Evolutionary conservation across 768 basidiomycete genomes (phyloP).

Genomic region (Calocybe indica): DNA sequence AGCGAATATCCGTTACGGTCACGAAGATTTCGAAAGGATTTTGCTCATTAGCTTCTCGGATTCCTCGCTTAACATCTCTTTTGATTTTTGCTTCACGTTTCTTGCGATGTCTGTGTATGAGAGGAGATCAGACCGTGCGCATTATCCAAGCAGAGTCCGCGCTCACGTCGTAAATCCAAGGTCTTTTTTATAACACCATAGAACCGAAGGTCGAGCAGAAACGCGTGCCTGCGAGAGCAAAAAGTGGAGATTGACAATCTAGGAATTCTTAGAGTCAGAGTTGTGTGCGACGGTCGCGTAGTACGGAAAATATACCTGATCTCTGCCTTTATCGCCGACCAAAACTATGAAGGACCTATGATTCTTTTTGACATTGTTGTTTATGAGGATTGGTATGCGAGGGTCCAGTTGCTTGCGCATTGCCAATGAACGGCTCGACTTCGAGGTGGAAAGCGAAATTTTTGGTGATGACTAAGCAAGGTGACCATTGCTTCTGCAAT

Average conservation of each 20-base stretch:
- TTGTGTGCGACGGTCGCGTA: neutral
- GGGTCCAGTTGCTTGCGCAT: conserved; percentile 92
- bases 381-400: conserved; percentile 87
- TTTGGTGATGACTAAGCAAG: too few relatives aligned
- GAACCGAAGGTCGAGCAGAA: conserved; percentile 82
- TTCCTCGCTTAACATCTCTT: conserved; percentile 89
- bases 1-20: conserved; percentile 97
- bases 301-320: conserved; percentile 57
- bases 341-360: conserved; percentile 94
- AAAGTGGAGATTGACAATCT: conserved; percentile 95
- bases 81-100: conserved; percentile 97
- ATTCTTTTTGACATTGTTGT: conserved; percentile 89
- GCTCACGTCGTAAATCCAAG: conserved; percentile 89
- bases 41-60: conserved; percentile 91
- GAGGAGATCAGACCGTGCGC: neutral
- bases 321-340: conserved; percentile 89
- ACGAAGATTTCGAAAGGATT: conserved; percentile 98
- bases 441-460: too few relatives aligned
- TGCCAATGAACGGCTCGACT: conserved; percentile 15
- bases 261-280: conserved; percentile 1
- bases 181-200: conserved; percentile 99
- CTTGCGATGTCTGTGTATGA: conserved; percentile 77
- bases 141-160: neutral
- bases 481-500: too few relatives aligned
- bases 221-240: conserved; percentile 87